Percentiles rank a stretch among this genome's conserved stretches.
Conservation (phyloP, 2,329 filamentous ascomycete genomes). For the Shiraia sp. region DNA sequence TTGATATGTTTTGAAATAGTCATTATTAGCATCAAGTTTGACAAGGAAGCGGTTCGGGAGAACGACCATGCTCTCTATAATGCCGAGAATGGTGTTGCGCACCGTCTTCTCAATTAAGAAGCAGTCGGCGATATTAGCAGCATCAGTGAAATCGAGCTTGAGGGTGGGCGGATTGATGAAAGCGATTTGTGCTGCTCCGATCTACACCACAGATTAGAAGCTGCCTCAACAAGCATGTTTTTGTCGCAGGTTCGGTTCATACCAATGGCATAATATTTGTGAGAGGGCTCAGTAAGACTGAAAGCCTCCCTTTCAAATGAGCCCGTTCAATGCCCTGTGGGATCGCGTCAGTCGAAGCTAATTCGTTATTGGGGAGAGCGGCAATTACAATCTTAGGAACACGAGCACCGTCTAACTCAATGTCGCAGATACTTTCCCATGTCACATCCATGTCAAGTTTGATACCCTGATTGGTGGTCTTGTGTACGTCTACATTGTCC, state of each 20-base stretch:
- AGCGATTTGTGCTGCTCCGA: slow-evolving; percentile 54
- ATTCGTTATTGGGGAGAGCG: neutral
- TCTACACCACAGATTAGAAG: slow-evolving; percentile 38
- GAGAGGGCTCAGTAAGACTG: slow-evolving; percentile 51
- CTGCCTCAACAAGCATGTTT: neutral
- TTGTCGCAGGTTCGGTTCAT: slow-evolving; percentile 11
- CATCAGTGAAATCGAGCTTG: slow-evolving; percentile 54
- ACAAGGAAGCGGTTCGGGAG: slow-evolving; percentile 56
- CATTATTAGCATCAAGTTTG: slow-evolving; percentile 52
- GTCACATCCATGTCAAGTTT: slow-evolving; percentile 54
- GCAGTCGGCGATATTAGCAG: slow-evolving; percentile 51
- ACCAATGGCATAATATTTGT: slow-evolving; percentile 54
- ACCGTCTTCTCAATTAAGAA: slow-evolving; percentile 49
- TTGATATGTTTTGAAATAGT: slow-evolving; percentile 55
- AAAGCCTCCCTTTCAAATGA: slow-evolving; percentile 51
- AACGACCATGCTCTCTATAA: slow-evolving; percentile 52
- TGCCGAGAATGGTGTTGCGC: slow-evolving; percentile 51
- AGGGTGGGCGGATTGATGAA: slow-evolving; percentile 55
- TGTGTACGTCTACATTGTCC: slow-evolving; percentile 51
- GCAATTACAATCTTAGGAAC: slow-evolving; percentile 48
- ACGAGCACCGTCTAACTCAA: slow-evolving; percentile 52
- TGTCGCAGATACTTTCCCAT: slow-evolving; percentile 54
- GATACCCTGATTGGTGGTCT: slow-evolving; percentile 50
- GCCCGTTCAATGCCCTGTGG: slow-evolving; percentile 52
- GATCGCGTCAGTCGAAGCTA: neutral